Evolutionary conservation across 2,329 filamentous ascomycete species (phyloP).

Genomic region (Ceratocystis diversiconidia): DNA sequence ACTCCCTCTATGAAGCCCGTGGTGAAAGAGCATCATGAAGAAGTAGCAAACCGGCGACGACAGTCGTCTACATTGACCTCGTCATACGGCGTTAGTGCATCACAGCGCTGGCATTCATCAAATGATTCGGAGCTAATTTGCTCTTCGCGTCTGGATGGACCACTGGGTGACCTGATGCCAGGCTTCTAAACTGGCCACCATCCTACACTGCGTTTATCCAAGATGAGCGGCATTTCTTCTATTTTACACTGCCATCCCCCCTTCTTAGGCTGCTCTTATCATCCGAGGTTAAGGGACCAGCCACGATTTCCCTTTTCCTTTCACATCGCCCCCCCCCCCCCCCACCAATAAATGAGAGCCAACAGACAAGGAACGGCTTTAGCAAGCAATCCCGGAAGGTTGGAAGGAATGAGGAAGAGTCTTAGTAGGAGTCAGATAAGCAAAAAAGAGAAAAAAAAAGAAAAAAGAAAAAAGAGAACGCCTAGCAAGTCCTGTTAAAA

Average conservation of each 20-base stretch:
- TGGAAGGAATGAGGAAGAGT: neutral
- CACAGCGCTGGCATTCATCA: conserved; percentile 1
- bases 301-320: neutral
- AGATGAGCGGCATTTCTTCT: too few species aligned
- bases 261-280: too few species aligned
- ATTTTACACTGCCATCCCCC: too few species aligned
- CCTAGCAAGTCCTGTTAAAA: neutral
- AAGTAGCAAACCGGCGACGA: neutral
- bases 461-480: neutral
- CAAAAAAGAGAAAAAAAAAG: neutral
- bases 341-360: neutral
- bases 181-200: conserved; percentile 1
- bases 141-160: conserved; percentile 12
- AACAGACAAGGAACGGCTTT: neutral
- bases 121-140: conserved; percentile 6
- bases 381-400: neutral
- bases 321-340: neutral
- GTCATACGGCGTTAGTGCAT: neutral
- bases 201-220: neutral
- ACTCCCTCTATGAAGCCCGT: neutral
- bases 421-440: neutral
- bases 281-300: too few species aligned
- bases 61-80: conserved; percentile 1
- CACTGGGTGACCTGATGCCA: conserved; percentile 16
- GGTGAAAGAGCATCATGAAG: neutral